Base-by-base conservation (phyloP, 257 asterid genomes). In the Solanum paucissectum region DNA sequence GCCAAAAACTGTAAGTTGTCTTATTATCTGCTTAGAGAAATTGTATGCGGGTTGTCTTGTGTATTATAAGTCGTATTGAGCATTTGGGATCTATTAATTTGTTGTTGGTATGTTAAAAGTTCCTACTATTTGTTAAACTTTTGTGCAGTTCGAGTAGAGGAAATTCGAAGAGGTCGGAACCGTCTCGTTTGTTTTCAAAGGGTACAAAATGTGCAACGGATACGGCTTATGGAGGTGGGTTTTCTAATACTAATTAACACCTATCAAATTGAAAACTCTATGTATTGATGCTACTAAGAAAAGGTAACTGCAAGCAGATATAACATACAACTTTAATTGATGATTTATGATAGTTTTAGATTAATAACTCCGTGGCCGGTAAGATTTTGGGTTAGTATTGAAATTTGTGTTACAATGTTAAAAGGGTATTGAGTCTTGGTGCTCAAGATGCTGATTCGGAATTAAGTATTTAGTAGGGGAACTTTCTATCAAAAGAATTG, bases 181-280 rank as follows among this genome's bases (percentile, higher is more conserved):
- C 89, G 44, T 23, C 74, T 60, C 55, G 89, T 52, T 77, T 86
- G 79, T 36, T 81, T 83, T 83, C 88, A 58, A 85, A 91, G 89
- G 76, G 91, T 83, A 90, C 95, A 52, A 93, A 87, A 87, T 94
- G 99, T 89, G 89, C 95, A 2, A 86, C 91, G 87, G 96, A 96
- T 91, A 86, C 94, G 16, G 90, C 96, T 10, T 92, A 90, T 88
- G 99, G 92, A 91, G 99, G 99, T 91, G 38, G 6, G 66, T 71
- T 83, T 87, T 27, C 46, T 86, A 6, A 36, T 3, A 16, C 16
- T 40, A 38, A 23, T 27, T 64, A n/a, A 68, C 33, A 6, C 33
- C 32, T 40, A 38, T 76, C 58, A 38, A 76, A 38, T 38, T 74
- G 29, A 36, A 36, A 36, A 72, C 10, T 18, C 12, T 72, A 4